Evolutionary conservation across 176 grass and related monocot genomes (phyloP), one percentile per base, ranked within the genome.

Genomic region (Puya raimondii): DNA sequence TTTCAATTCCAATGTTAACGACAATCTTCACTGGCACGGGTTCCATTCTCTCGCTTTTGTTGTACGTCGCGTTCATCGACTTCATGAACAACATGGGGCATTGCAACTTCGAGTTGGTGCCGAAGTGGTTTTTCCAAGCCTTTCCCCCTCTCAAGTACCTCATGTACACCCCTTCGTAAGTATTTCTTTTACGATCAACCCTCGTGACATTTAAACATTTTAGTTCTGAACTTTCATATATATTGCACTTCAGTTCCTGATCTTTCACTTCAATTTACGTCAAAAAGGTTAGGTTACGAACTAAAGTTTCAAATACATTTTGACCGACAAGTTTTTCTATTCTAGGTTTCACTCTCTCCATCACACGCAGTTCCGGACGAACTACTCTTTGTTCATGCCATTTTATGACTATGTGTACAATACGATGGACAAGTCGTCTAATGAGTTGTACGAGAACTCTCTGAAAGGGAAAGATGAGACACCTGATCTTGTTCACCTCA

Each of bases 1-100:
- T 96, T 49, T 16, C 85, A 1, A 78, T 91, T 51, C 92, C 92
- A 17, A 8, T 91, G 75, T 10, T 96, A 18, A 17, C 15, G 9
- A 64, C 67, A 5, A 2, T 80, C 61, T 23, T 89, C 48, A 85
- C 52, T 0, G 70, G 88, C 59, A 61, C 56, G 16, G 16, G 3
- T 61, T 61, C 56, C 16, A 11, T 61, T 61, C 4, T 85, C 7
- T 17, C 50, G 17, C 52, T 81, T 2, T 6, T 82, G 29, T 76
- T 79, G 0, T 96, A 91, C 9, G 4, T 91, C 8, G 21, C 52
- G 51, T 96, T 91, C 73, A 80, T 91, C 20, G 92, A 96, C 59
- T 91, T 96, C 66, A 96, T 96, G 92, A 96, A 96, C 79, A 96
- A 96, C 70, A 85, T 96, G 88, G 86, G 92, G 0, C 92, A 96